Base-by-base conservation (phyloP, 2,329 filamentous ascomycete genomes). In the Dactylellina haptotyla region DNA sequence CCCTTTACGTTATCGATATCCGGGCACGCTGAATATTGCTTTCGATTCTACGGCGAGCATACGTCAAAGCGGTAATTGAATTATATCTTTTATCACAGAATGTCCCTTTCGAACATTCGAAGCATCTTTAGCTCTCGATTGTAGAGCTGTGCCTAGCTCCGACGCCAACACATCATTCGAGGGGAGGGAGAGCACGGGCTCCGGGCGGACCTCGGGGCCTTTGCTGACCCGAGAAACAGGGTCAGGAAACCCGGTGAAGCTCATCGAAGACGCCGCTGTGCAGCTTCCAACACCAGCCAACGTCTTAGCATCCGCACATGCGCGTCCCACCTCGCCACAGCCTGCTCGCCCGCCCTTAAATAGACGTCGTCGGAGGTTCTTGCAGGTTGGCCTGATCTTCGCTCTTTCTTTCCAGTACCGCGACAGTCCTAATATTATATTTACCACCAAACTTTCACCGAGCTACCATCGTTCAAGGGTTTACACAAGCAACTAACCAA, bases 211-310 rank as follows among this genome's bases (percentile, higher is more conserved):
- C 10, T 71, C 66, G 66, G 66, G 66, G 30, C 18, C 25, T 39
- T 56, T 51, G 66, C 57, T 71, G 66, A 71, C 66, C 66, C 66
- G 66, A 71, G 53, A 50, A 28, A 37, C 62, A 65, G 12, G 4
- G 43, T 23, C 28, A 10, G 28, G 62, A 59, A 59, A n/a, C 63
- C 53, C 51, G 41, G 28, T 54, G 63, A 71, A 71, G 39, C 41
- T 41, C 57, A 71, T 64, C 67, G 58, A 72, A n/a, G n/a, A n/a
- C n/a, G n/a, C n/a, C n/a, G n/a, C n/a, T n/a, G n/a, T n/a, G n/a
- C n/a, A n/a, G 61, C 53, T 6, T 50, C 37, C 26, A 25, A 20
- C 28, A 16, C 23, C 57, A 59, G 32, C 30, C 37, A 54, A 39
- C 34, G 32, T 58, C 43, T 48, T 39, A 18, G 20, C 14, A 43